A percentile compares a stretch with the other conserved stretches of the same genome.
phyloP scores from a whole-genome alignment of 345 rosid genomes.

The Pugionium dolabratum region DNA sequence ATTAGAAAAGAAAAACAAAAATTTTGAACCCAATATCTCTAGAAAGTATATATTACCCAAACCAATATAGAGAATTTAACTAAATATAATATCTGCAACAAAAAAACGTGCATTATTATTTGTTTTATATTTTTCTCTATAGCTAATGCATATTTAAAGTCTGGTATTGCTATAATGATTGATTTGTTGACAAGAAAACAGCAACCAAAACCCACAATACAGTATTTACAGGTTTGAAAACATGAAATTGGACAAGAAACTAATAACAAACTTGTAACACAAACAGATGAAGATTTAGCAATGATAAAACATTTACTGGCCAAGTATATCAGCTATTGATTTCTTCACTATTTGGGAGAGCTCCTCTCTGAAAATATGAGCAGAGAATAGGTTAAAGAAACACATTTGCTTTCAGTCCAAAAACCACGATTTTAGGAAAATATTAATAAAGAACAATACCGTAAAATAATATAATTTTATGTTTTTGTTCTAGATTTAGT shows the following conservation, averaged over 20 bases:
- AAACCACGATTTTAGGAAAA: neutral
- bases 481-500: too few relatives aligned
- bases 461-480: too few relatives aligned
- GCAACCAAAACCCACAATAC: slow-evolving; percentile 29
- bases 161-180: neutral
- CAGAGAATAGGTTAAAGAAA: slow-evolving; percentile 1
- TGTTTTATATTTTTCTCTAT: too few relatives aligned
- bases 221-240: slow-evolving; percentile 27
- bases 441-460: too few relatives aligned
- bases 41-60: too few relatives aligned
- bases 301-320: slow-evolving; percentile 46
- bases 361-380: slow-evolving; percentile 59
- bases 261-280: slow-evolving; percentile 26
- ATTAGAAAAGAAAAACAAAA: too few relatives aligned
- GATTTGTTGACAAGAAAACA: slow-evolving; percentile 17
- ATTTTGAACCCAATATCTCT: too few relatives aligned
- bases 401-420: neutral
- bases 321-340: slow-evolving; percentile 61
- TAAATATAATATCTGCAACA: too few relatives aligned
- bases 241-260: slow-evolving; percentile 2
- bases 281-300: slow-evolving; percentile 18
- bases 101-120: too few relatives aligned
- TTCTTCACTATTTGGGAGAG: slow-evolving; percentile 61
- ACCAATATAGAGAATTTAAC: too few relatives aligned
- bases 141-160: too few relatives aligned